Base-by-base conservation (phyloP, 2,329 filamentous ascomycete species). In the Aureobasidium mangrovei region DNA sequence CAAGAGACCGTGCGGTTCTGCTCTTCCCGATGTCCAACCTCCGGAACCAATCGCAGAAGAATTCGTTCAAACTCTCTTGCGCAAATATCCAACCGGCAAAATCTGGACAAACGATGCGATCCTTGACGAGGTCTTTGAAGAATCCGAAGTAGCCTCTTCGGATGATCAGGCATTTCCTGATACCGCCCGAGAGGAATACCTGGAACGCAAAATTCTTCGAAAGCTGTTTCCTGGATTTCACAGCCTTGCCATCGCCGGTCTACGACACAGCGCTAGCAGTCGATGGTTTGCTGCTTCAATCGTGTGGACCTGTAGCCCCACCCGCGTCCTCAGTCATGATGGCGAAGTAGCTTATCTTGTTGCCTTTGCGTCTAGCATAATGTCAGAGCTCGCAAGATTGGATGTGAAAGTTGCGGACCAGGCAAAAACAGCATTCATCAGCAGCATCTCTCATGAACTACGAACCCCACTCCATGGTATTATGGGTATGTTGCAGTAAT, bases 391-490 rank as follows among this genome's bases (percentile, higher is more conserved):
- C 3, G 64, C 69, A 24, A 61, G 72, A 4, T 60, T 74, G 7
- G 67, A 70, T 27, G 69, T 69, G 0, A 62, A 70, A 7, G 65
- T 64, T 4, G 65, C 69, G 3, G 73, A 77, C 36, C 70, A 70
- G 44, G 70, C 73, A 7, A 80, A 80, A 56, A 71, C 72, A 0
- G 76, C 77, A 7, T 76, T 80, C 39, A 72, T 80, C 7, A 72
- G 72, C 0, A 74, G 72, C 0, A 75, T 80, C 27, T 74, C 70
- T 27, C 77, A 80, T 59, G 77, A 80, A 57, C 65, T 80, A 8
- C 66, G 75, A 4, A 71, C 63, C 33, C 77, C 70, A n/a, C 64
- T 73, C 33, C 77, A 74, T 54, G 75, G 72, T 31, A 72, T 74
- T 36, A 18, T 18, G 18, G 18, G 18, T 18, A 65, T 75, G 7